Percentiles rank a stretch among this genome's conserved stretches.
Conservation (phyloP, 176 grass and related monocot genomes). For the Oryza officinalis region DNA sequence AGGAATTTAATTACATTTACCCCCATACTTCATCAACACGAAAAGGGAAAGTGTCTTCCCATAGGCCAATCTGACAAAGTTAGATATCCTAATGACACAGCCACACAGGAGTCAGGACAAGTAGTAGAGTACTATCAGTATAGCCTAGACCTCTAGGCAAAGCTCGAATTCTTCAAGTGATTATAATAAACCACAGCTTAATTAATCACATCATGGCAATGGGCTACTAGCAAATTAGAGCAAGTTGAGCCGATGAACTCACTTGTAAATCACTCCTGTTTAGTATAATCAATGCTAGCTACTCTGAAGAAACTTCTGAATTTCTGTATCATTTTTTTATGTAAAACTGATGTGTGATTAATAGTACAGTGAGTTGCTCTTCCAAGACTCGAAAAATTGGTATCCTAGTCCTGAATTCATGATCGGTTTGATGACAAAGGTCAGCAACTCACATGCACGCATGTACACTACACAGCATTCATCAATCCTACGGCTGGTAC, state of each 20-base stretch:
- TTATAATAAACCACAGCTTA: neutral
- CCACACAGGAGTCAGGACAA: neutral
- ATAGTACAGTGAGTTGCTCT: neutral
- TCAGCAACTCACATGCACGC: slow-evolving; percentile 12
- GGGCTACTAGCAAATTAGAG: neutral
- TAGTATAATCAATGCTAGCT: neutral
- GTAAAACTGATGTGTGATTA: neutral
- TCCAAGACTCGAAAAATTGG: neutral
- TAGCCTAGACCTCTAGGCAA: neutral
- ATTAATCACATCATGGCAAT: neutral
- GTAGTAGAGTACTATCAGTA: neutral
- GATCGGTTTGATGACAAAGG: neutral
- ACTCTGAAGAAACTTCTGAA: neutral
- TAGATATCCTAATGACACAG: neutral
- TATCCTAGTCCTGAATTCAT: neutral
- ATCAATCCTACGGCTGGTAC: neutral
- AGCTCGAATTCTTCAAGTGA: neutral
- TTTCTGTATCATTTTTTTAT: neutral
- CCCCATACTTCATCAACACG: neutral
- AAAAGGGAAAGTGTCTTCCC: neutral
- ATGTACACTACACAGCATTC: neutral
- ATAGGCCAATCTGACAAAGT: neutral
- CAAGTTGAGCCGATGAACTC: neutral
- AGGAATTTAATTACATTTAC: neutral
- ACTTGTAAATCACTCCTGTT: neutral